Evolutionary conservation across 1,284 basidiomycete genomes (phyloP), one percentile per base, ranked within the genome.

Genomic region (Mixia osmundae): DNA sequence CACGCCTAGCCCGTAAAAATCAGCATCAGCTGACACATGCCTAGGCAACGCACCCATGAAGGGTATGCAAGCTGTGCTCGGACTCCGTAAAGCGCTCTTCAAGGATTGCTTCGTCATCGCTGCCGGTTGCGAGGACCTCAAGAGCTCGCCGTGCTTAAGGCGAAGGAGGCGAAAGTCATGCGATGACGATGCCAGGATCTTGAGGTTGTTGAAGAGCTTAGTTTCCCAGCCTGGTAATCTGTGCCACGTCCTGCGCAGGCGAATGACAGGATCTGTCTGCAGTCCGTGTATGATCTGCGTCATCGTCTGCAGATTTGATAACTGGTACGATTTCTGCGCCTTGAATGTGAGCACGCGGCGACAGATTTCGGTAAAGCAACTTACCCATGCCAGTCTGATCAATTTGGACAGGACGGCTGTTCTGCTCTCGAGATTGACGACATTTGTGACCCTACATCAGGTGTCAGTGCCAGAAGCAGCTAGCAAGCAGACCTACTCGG

Each of bases 331-430:
- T 71, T 80, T 80, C 80, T 83, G 54, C 27, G 36, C 1, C 30
- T 20, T 20, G n/a, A 23, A 29, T 37, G 41, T 37, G 27, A 43
- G 38, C 6, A 4, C n/a, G n/a, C 10, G 23, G n/a, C 9, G 8
- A 20, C 18, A 25, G 18, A 33, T 22, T 31, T 18, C 37, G 7
- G 30, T 27, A 20, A 32, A 23, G 19, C 23, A 11, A 61, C 72
- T 54, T 50, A 82, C 78, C 66, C 75, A 82, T 30, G 82, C 80
- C 42, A 89, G 62, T 22, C 78, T 70, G 46, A 89, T 74, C 51
- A 87, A 72, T 58, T 83, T 85, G 42, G 61, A 62, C 37, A 79
- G 66, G 20, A 87, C 58, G 29, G 64, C 51, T 12, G 65, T 67
- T 14, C 83, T 64, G 43, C 80, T 72, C 37, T 61, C 51, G 20